Base-by-base conservation (phyloP, 331 rosid species). In the Spiraea crenata region DNA sequence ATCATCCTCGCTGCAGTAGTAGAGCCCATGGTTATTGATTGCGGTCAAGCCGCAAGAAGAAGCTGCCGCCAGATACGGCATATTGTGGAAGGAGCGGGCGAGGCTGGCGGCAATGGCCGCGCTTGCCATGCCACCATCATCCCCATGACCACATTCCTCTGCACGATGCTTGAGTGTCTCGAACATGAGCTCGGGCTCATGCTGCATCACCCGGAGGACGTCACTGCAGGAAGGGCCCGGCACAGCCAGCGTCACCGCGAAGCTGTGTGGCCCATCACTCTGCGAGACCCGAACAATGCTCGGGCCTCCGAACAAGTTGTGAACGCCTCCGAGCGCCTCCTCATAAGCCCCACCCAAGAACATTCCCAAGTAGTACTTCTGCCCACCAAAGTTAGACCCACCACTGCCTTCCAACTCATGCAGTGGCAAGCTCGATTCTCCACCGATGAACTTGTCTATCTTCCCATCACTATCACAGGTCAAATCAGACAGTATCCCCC, bases 271-370 rank as follows among this genome's bases (percentile, higher is more conserved):
- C 0, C 97, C 96, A 0, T 95, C 98, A 31, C 96, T 91, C 84
- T 95, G 99, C 42, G 76, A 79, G 54, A 95, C 97, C 79, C 99
- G 87, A 60, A 91, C 92, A 4, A 89, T 88, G 71, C 96, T 91
- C 44, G 99, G 99, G 65, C 93, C 91, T 58, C 93, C 95, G 17
- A 95, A 95, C 76, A 95, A 83, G 85, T 95, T 95, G 82, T 95
- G 99, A 70, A 91, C 40, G 34, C 99, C 99, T 5, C 99, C 99
- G 19, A 95, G 95, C 17, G 99, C 97, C 91, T 95, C 99, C 97
- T 95, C 89, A 63, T 95, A 95, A 67, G 99, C 97, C 86, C 99
- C 99, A 6, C 97, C 99, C 84, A 95, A 80, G 84, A 95, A 95
- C 99, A 95, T 95, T 75, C 97, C 99, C 68, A 95, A 70, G 67